phyloP scores from a whole-genome alignment of 2,329 filamentous ascomycete genomes.

The Fusarium succisae region DNA sequence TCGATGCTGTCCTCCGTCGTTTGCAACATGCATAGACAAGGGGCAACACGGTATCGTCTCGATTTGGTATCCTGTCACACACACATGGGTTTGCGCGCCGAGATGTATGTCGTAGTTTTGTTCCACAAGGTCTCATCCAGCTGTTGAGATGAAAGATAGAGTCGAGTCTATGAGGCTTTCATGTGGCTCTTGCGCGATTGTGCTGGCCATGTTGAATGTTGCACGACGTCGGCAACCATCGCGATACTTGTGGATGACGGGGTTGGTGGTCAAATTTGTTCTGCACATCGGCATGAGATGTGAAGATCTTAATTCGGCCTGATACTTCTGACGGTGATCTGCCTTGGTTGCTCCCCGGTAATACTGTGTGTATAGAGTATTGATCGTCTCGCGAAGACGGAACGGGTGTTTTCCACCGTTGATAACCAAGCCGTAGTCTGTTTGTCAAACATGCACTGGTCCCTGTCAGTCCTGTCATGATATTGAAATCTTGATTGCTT shows the following conservation, averaged over 20 bases:
- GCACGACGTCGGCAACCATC: slow-evolving; percentile 8
- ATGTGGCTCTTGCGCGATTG: neutral
- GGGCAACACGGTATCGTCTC: slow-evolving; percentile 19
- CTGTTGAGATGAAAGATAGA: neutral
- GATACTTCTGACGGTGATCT: neutral
- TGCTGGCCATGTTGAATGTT: slow-evolving; percentile 7
- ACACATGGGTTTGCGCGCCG: slow-evolving; percentile 15
- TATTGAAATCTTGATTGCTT: neutral
- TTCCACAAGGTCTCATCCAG: slow-evolving; percentile 1
- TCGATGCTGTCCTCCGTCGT: slow-evolving; percentile 22
- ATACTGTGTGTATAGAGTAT: neutral
- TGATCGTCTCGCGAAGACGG: neutral
- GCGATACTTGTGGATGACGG: neutral
- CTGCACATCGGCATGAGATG: slow-evolving; percentile 10
- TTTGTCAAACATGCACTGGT: neutral
- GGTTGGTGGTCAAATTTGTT: slow-evolving; percentile 19
- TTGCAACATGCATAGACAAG: slow-evolving; percentile 22
- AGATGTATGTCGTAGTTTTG: slow-evolving; percentile 12
- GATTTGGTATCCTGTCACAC: slow-evolving; percentile 18
- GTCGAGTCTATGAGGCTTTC: slow-evolving; percentile 14
- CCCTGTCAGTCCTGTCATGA: neutral
- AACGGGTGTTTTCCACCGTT: neutral
- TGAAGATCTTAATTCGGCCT: slow-evolving; percentile 29
- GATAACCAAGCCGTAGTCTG: neutral
- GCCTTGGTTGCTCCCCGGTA: neutral